Evolutionary conservation across 805 yeast species (phyloP), one percentile per base, ranked within the genome.

Genomic region (Pachysolen tannophilus): DNA sequence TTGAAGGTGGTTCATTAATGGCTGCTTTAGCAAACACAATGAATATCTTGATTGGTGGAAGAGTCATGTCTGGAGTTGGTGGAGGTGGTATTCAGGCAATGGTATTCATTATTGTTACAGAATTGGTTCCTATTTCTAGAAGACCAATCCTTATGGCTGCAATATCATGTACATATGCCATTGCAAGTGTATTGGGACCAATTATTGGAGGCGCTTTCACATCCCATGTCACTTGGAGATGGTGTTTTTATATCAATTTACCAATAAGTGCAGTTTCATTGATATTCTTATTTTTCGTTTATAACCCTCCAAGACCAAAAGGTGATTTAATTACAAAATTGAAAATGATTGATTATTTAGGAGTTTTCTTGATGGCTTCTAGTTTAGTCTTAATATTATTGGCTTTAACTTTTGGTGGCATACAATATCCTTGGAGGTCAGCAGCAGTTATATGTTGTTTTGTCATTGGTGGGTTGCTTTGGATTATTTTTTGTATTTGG

Each of bases 181-280:
- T 69, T 2, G 69, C 80, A 0, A 62, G 72, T 7, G 75, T 72
- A 7, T 43, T 65, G 16, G 86, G 86, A 1, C 86, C 87, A 0
- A 57, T 77, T 26, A 49, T 79, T 17, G 86, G 85, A 10, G 86
- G 86, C 20, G 78, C 75, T 0, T 69, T 81, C 38, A 65, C 82
- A 2, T 55, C 72, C 2, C 58, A 67, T 34, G 73, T 66, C 4
- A 57, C 72, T n/a, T 81, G 87, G 87, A 62, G 87, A 47, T 79
- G 87, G 85, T 75, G 84, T 46, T 82, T 79, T 50, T 82, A 74
- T 55, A 63, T 82, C 42, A 81, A 80, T 52, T 52, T 82, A 25
- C 84, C 86, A 3, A 53, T 78, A 24, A 82, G 83, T 13, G 85
- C 80, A 1, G 35, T 61, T 1, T 69, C 75, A 1, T 47, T 64